Percentiles rank a stretch among this genome's conserved stretches.
phyloP scores from a whole-genome alignment of 441 rosid species.

The Pelargonium cotyledonis region DNA sequence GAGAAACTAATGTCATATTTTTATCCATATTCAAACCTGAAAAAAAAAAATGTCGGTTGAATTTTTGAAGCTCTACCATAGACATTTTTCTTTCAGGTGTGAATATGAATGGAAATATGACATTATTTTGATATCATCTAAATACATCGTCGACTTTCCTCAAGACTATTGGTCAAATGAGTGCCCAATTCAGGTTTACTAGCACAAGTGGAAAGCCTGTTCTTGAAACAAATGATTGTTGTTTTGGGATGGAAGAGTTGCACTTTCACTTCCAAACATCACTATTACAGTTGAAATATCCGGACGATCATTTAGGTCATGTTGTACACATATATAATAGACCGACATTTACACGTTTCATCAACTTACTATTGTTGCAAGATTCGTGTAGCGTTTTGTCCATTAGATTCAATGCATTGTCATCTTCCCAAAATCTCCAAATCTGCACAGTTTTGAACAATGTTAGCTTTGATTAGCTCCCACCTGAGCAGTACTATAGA shows the following conservation, averaged over 20 bases:
- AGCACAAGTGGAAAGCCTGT: constrained; percentile 23
- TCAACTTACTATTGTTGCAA: constrained; percentile 22
- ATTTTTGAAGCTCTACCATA: too few relatives aligned
- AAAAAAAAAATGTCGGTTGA: too few relatives aligned
- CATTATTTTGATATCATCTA: too few relatives aligned
- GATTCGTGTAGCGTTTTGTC: constrained; percentile 28
- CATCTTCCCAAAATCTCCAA: constrained; percentile 51
- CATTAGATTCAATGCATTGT: constrained; percentile 30
- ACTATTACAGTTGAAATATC: constrained; percentile 39
- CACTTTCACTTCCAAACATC: constrained; percentile 41
- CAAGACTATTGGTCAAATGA: neutral
- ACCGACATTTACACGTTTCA: constrained; percentile 42
- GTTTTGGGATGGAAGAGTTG: constrained; percentile 40
- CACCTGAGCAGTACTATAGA: neutral
- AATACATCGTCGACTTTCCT: too few relatives aligned
- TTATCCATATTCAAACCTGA: too few relatives aligned
- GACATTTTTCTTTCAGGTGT: too few relatives aligned
- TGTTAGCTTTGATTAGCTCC: neutral
- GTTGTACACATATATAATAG: constrained; percentile 52
- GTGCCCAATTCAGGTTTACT: constrained; percentile 30
- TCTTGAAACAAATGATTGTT: constrained; percentile 40
- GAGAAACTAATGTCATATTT: too few relatives aligned
- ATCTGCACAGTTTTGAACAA: constrained; percentile 29
- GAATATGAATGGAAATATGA: too few relatives aligned
- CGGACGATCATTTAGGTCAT: constrained; percentile 55